Evolutionary conservation across 805 yeast genomes (phyloP).

Genomic region (Saccharomyces kudriavzevii): DNA sequence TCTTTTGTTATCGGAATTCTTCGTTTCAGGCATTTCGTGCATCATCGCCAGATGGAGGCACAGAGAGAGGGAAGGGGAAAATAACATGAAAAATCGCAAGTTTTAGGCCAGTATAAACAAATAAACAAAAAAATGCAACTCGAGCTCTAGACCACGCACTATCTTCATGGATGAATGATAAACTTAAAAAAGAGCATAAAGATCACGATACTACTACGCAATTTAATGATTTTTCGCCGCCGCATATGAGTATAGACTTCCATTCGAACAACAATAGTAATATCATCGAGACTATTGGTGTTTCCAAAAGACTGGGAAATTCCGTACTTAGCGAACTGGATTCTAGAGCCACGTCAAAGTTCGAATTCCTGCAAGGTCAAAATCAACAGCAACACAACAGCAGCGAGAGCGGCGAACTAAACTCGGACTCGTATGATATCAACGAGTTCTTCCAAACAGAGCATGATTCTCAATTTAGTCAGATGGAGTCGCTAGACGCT

Average conservation of each 20-base stretch:
- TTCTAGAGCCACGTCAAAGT: conserved; percentile 24
- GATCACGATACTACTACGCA: not conserved
- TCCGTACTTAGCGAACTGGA: conserved; percentile 32
- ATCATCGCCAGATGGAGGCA: not conserved
- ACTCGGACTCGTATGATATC: not conserved
- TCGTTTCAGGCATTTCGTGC: not conserved
- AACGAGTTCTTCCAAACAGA: conserved; percentile 11
- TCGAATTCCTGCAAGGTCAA: conserved; percentile 9
- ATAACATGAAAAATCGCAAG: not conserved
- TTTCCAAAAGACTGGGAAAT: conserved; percentile 29
- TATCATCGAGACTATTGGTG: conserved; percentile 21
- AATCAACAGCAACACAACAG: conserved; percentile 1
- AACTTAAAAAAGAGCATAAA: conserved; percentile 1
- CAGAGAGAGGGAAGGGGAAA: not conserved
- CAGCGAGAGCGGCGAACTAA: not conserved
- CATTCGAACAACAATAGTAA: conserved; percentile 17
- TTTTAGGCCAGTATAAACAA: not conserved
- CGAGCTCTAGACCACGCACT: not conserved
- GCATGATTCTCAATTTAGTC: conserved; percentile 22
- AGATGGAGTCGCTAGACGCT: conserved; percentile 29
- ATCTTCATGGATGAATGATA: conserved; percentile 11
- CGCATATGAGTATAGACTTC: not conserved
- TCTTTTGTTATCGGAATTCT: not conserved
- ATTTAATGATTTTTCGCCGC: not conserved
- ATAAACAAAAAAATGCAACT: not conserved